Percentiles rank a stretch among this genome's conserved stretches.
These are phyloP conservation scores for Tulasnella calospora DNA, from an alignment of 768 basidiomycete species.

Conservation along the genomic window DNA sequence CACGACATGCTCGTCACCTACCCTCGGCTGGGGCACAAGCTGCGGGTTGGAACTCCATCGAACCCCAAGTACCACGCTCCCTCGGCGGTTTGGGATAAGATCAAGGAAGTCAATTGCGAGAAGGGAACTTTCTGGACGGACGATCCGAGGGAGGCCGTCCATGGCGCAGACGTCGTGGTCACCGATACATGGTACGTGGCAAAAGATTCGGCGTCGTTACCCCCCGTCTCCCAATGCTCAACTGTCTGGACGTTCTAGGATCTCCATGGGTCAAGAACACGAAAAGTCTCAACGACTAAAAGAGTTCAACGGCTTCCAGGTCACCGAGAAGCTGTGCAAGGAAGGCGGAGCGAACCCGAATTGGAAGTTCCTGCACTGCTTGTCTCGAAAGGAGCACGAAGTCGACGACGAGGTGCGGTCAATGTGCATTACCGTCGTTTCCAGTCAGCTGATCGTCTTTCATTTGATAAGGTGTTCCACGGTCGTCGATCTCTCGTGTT, in stretches of 20 bases:
- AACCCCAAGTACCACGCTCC: constrained; percentile 84
- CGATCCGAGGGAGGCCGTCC: constrained; percentile 81
- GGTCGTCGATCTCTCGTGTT: constrained; percentile 87
- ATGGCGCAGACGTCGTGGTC: constrained; percentile 93
- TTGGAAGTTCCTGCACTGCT: constrained; percentile 95
- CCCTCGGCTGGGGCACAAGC: constrained; percentile 80
- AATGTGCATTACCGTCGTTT: neutral
- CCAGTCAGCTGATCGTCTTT: neutral
- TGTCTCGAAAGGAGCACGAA: constrained; percentile 53
- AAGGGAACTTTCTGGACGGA: constrained; percentile 65
- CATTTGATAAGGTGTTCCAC: constrained; percentile 79
- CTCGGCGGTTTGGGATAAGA: constrained; percentile 69
- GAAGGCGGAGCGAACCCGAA: constrained; percentile 75
- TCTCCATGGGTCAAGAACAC: constrained; percentile 98
- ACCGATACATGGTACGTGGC: constrained; percentile 88
- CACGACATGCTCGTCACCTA: constrained; percentile 95
- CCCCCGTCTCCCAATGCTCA: too few species aligned
- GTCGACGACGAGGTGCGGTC: neutral
- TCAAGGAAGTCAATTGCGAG: constrained; percentile 69
- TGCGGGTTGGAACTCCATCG: constrained; percentile 88
- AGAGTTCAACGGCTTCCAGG: constrained; percentile 92
- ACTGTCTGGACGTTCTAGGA: constrained; percentile 66
- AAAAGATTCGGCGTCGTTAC: too few species aligned
- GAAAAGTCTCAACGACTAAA: constrained; percentile 80
- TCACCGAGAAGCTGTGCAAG: constrained; percentile 80